These are phyloP conservation scores for Hemisphaericaspora xylofermentans DNA, from an alignment of 1,139 yeast species.

Conservation along the genomic window DNA sequence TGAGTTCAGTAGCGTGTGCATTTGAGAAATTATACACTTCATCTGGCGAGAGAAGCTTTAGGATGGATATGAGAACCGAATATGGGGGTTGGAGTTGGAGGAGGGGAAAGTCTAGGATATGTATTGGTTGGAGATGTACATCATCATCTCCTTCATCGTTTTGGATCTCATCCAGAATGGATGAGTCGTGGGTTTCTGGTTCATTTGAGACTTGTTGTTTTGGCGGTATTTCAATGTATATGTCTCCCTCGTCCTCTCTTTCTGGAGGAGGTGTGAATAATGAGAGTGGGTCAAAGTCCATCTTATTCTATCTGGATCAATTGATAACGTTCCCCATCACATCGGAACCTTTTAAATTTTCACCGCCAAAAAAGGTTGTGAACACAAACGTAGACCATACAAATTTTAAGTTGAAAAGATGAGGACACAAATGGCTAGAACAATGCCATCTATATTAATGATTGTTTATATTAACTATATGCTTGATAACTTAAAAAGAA, in stretches of 20 bases:
- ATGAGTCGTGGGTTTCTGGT: too few relatives aligned
- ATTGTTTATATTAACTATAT: too few relatives aligned
- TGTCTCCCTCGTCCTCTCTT: constrained; percentile 1
- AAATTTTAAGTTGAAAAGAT: too few relatives aligned
- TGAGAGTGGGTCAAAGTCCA: constrained; percentile 47
- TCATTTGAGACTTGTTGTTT: neutral
- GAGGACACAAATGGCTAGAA: too few relatives aligned
- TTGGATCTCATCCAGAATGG: neutral
- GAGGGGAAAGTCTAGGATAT: constrained; percentile 67
- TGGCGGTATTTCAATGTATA: neutral
- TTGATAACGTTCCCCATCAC: too few relatives aligned
- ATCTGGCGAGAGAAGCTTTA: constrained; percentile 52
- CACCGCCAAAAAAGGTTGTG: too few relatives aligned
- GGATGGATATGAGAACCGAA: constrained; percentile 41
- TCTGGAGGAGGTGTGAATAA: constrained; percentile 32
- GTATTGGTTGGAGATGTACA: constrained; percentile 39
- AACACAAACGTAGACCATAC: too few relatives aligned
- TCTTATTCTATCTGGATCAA: too few relatives aligned
- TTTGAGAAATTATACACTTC: constrained; percentile 57
- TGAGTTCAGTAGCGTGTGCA: constrained; percentile 1
- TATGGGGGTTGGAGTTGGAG: constrained; percentile 49
- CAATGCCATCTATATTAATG: too few relatives aligned
- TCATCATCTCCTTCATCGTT: constrained; percentile 20
- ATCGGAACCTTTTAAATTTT: too few relatives aligned
- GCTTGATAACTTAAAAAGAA: too few relatives aligned